Percentiles rank a stretch among this genome's conserved stretches.
Conservation (phyloP, 352 stramenopile species). For the Globisporangium carolinianum region DNA sequence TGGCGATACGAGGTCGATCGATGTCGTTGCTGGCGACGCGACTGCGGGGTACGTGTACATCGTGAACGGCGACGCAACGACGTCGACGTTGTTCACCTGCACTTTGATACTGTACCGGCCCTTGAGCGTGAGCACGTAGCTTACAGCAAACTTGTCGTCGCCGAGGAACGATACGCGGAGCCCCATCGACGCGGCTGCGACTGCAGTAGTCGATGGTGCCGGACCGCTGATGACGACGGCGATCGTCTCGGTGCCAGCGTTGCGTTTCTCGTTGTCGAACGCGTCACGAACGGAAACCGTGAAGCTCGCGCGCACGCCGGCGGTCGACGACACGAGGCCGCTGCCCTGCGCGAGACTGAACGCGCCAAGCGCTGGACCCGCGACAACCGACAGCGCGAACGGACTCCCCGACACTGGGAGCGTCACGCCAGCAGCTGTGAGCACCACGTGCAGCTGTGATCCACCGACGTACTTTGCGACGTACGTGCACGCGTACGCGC, state of each 20-base stretch:
- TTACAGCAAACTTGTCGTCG: slow-evolving; percentile 31
- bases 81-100: slow-evolving; percentile 27
- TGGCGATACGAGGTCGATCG: slow-evolving; percentile 41
- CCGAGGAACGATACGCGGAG: slow-evolving; percentile 24
- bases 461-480: slow-evolving; percentile 33
- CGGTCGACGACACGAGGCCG: slow-evolving; percentile 46
- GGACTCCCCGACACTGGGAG: slow-evolving; percentile 35
- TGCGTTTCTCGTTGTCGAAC: slow-evolving; percentile 55
- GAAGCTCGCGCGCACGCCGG: slow-evolving; percentile 38
- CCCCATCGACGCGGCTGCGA: slow-evolving; percentile 12
- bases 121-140: slow-evolving; percentile 34
- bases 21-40: slow-evolving; percentile 33
- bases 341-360: slow-evolving; percentile 30
- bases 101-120: slow-evolving; percentile 42
- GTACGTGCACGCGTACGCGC: slow-evolving; percentile 60
- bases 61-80: slow-evolving; percentile 42
- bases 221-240: slow-evolving; percentile 29
- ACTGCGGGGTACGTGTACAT: slow-evolving; percentile 47
- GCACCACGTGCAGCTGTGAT: slow-evolving; percentile 26
- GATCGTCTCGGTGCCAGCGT: slow-evolving; percentile 42
- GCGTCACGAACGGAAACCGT: slow-evolving; percentile 46
- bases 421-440: slow-evolving; percentile 13
- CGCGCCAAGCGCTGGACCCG: slow-evolving; percentile 41
- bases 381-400: slow-evolving; percentile 37
- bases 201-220: slow-evolving; percentile 12